Conservation (phyloP, 345 rosid genomes). For the Ricinus communis region DNA sequence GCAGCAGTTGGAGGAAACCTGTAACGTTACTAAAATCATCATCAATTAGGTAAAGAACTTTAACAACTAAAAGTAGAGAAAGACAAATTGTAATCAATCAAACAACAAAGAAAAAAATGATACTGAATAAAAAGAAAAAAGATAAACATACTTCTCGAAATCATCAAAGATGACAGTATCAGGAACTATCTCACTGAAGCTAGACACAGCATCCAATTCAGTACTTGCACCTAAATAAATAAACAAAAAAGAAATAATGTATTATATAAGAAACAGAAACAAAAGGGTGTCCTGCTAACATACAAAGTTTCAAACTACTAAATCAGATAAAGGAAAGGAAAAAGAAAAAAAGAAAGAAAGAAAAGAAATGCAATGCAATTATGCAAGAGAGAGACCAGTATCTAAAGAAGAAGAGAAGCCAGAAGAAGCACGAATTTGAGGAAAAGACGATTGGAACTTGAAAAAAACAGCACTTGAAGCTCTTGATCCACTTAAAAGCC, state of each 20-base stretch:
- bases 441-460: slow-evolving; percentile 41
- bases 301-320: too few species aligned
- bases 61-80: not conserved
- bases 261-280: not conserved
- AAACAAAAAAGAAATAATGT: not conserved
- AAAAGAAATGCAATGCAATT: not conserved
- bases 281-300: too few species aligned
- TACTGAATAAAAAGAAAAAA: not conserved
- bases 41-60: not conserved
- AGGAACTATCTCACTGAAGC: slow-evolving; percentile 88
- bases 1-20: slow-evolving; percentile 98
- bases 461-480: slow-evolving; percentile 38
- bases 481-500: slow-evolving; percentile 30
- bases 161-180: slow-evolving; percentile 93
- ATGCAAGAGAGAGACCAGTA: slow-evolving; percentile 35
- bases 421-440: slow-evolving; percentile 54
- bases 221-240: slow-evolving; percentile 45
- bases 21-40: too few species aligned
- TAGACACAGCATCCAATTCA: slow-evolving; percentile 82
- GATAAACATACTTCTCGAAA: slow-evolving; percentile 61
- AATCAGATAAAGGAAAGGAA: too few species aligned
- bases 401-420: slow-evolving; percentile 54
- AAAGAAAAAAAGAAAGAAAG: not conserved
- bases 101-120: not conserved
- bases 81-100: not conserved